phyloP scores from a whole-genome alignment of 768 basidiomycete species.

The Pleurotus eryngii region DNA sequence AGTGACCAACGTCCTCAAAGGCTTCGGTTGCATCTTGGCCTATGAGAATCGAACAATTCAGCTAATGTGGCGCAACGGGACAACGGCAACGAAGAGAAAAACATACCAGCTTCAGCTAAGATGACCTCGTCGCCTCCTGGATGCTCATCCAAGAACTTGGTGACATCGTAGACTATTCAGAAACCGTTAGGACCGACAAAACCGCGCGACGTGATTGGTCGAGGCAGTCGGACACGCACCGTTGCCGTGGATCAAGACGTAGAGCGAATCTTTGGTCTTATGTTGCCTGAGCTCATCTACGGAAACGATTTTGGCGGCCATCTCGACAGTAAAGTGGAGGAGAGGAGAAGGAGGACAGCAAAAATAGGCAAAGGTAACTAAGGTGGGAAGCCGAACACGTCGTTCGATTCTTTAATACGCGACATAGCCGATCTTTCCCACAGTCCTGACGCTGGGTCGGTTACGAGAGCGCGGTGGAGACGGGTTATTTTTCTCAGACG shows the following conservation, averaged over 20 bases:
- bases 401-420: conserved; percentile 7
- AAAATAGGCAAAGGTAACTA: background rate
- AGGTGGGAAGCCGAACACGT: background rate
- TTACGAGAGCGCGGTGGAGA: background rate
- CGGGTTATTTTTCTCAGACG: background rate
- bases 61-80: conserved; percentile 3
- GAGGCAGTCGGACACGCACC: conserved; percentile 39
- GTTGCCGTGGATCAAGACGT: conserved; percentile 81
- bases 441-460: background rate
- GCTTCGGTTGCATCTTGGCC: conserved; percentile 96
- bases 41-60: conserved; percentile 26
- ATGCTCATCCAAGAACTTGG: conserved; percentile 97
- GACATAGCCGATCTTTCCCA: background rate
- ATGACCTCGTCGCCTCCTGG: conserved; percentile 99
- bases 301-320: conserved; percentile 56
- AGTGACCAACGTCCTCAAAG: conserved; percentile 99
- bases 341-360: conserved; percentile 6
- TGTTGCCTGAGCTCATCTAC: conserved; percentile 77
- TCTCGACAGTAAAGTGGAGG: conserved; percentile 21
- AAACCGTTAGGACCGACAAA: conserved; percentile 23
- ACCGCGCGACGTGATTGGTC: conserved; percentile 31
- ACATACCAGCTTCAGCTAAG: conserved; percentile 84
- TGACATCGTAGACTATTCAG: conserved; percentile 81
- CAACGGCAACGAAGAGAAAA: conserved; percentile 11
- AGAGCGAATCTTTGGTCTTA: conserved; percentile 72